Conservation (phyloP, 2,329 filamentous ascomycete genomes). For the Xylariaceae sp. region DNA sequence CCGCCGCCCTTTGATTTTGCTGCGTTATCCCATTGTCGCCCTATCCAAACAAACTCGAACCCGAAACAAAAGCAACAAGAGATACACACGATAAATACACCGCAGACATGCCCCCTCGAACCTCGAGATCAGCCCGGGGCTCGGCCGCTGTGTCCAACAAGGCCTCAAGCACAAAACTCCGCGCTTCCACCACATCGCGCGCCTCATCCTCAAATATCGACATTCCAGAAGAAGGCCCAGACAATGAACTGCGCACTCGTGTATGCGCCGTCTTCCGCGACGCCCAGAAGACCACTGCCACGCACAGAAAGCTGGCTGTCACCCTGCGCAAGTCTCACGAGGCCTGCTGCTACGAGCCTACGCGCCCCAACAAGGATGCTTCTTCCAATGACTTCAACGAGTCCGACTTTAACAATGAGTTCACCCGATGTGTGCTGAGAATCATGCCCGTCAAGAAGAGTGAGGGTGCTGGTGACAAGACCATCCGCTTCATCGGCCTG, state of each 20-base stretch:
- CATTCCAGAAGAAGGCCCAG: conserved; percentile 69
- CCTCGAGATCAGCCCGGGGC: conserved; percentile 45
- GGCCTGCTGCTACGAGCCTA: conserved; percentile 68
- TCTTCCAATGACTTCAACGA: conserved; percentile 72
- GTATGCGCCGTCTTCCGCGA: conserved; percentile 73
- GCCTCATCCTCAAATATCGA: conserved; percentile 44
- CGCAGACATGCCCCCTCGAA: conserved; percentile 48
- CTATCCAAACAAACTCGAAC: not conserved
- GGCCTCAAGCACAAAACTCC: conserved; percentile 36
- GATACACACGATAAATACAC: not conserved
- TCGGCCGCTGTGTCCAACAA: conserved; percentile 43
- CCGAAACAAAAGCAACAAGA: not conserved
- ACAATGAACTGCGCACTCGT: conserved; percentile 69
- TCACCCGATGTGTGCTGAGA: conserved; percentile 77
- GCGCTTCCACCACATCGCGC: conserved; percentile 47
- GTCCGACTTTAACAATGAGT: conserved; percentile 82
- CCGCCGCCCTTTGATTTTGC: too few relatives aligned
- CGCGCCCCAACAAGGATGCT: conserved; percentile 48
- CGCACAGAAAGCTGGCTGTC: conserved; percentile 85
- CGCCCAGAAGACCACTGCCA: conserved; percentile 84
- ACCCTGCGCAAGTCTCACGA: conserved; percentile 89
- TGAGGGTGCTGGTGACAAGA: conserved; percentile 81
- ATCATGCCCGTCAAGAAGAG: conserved; percentile 88
- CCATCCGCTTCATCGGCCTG: conserved; percentile 81
- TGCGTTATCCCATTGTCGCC: not conserved